Conservation (phyloP, 495 filamentous ascomycete genomes). For the Extremus antarcticus region DNA sequence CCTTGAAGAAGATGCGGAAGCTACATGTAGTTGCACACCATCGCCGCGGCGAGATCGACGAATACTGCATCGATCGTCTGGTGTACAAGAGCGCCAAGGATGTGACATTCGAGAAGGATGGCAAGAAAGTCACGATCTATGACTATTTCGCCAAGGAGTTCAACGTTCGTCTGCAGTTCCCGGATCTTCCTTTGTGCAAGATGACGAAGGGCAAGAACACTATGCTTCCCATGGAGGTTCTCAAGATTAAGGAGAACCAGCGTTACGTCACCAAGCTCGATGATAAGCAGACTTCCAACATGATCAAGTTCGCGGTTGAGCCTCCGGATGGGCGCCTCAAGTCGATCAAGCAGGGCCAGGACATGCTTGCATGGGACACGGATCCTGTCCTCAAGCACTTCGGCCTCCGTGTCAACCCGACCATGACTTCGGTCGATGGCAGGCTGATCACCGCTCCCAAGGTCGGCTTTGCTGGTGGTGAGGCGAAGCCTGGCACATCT, state of each 20-base stretch:
- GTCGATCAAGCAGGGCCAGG: conserved; percentile 54
- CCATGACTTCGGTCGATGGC: conserved; percentile 52
- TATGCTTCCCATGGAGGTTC: conserved; percentile 68
- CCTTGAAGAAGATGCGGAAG: conserved; percentile 47
- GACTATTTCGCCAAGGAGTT: conserved; percentile 63
- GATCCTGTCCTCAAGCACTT: conserved; percentile 60
- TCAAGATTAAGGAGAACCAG: conserved; percentile 53
- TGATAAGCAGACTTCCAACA: conserved; percentile 55
- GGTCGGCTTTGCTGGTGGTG: conserved; percentile 45
- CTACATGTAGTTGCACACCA: conserved; percentile 59
- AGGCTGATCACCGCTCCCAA: conserved; percentile 61
- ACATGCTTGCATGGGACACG: conserved; percentile 51
- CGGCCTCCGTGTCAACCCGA: conserved; percentile 51
- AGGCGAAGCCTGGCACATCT: conserved; percentile 41
- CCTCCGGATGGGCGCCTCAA: conserved; percentile 51
- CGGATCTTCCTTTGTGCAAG: conserved; percentile 57
- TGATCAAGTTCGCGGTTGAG: conserved; percentile 78
- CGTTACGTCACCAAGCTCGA: conserved; percentile 71
- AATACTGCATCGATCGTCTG: conserved; percentile 56
- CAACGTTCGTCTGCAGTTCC: conserved; percentile 42
- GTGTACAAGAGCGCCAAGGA: conserved; percentile 43
- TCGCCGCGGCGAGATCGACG: conserved; percentile 31
- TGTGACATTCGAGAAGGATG: conserved; percentile 47
- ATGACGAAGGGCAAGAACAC: conserved; percentile 46
- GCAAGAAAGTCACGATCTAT: conserved; percentile 42